A percentile compares a stretch with the other conserved stretches of the same genome.
Conservation (phyloP, 2,329 filamentous ascomycete genomes). For the Ceratocystis smalleyi region DNA sequence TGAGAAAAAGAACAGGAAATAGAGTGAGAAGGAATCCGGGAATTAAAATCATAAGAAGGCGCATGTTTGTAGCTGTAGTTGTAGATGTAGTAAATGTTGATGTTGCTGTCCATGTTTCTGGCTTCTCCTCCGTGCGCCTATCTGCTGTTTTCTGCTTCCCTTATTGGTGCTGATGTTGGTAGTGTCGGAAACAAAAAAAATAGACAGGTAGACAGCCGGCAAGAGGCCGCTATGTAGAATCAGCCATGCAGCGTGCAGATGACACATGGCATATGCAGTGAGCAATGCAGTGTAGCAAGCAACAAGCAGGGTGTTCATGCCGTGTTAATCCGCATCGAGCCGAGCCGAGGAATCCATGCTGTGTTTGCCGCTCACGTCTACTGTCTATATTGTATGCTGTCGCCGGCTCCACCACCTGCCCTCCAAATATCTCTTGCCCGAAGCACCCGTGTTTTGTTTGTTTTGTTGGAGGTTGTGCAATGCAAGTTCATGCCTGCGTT, state of each 20-base stretch:
- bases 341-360: neutral
- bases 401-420: neutral
- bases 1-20: neutral
- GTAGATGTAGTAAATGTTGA: neutral
- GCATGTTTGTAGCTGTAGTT: neutral
- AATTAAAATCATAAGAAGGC: neutral
- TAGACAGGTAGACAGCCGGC: neutral
- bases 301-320: neutral
- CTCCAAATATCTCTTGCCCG: neutral
- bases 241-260: no score
- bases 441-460: neutral
- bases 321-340: neutral
- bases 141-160: neutral
- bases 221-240: no score
- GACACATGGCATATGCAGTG: no score
- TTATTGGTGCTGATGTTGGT: neutral
- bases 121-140: no score
- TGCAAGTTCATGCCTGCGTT: neutral
- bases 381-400: neutral
- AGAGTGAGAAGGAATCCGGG: neutral
- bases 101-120: neutral
- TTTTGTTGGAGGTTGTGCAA: neutral
- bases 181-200: neutral
- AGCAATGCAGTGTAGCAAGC: no score
- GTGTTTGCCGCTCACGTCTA: neutral